Evolutionary conservation across 2,329 filamentous ascomycete genomes (phyloP).

Genomic region (Elsinoe arachidis): DNA sequence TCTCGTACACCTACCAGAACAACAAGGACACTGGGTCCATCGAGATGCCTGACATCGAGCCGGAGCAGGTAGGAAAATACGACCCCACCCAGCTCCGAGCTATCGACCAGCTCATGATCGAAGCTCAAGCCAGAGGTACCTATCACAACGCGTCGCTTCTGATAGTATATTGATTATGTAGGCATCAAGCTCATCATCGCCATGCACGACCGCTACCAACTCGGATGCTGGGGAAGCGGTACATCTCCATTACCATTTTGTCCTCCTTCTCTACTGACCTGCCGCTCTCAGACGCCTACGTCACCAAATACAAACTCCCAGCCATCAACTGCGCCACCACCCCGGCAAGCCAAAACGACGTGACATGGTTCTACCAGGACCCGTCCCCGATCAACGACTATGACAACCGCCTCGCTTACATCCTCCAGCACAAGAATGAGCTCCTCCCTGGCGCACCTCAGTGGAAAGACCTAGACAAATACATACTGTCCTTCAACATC

Average conservation of each 20-base stretch:
- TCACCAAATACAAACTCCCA: neutral
- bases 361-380: neutral
- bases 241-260: neutral
- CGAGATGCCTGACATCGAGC: neutral
- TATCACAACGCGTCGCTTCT: neutral
- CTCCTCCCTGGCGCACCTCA: neutral
- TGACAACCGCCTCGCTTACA: neutral
- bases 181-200: neutral
- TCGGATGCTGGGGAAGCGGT: neutral
- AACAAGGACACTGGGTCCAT: neutral
- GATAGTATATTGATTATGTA: neutral
- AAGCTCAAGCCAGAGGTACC: neutral
- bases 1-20: neutral
- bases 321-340: neutral
- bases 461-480: neutral
- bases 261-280: neutral
- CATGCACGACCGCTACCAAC: neutral
- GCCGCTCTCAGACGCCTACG: neutral
- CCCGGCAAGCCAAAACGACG: neutral
- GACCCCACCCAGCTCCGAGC: neutral
- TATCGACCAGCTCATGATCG: neutral
- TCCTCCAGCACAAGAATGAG: neutral
- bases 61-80: neutral
- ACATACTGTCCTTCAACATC: neutral
- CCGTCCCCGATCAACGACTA: neutral